A percentile compares a stretch with the other conserved stretches of the same genome.
phyloP scores from a whole-genome alignment of 257 asterid species.

The Solanum neorickii region DNA sequence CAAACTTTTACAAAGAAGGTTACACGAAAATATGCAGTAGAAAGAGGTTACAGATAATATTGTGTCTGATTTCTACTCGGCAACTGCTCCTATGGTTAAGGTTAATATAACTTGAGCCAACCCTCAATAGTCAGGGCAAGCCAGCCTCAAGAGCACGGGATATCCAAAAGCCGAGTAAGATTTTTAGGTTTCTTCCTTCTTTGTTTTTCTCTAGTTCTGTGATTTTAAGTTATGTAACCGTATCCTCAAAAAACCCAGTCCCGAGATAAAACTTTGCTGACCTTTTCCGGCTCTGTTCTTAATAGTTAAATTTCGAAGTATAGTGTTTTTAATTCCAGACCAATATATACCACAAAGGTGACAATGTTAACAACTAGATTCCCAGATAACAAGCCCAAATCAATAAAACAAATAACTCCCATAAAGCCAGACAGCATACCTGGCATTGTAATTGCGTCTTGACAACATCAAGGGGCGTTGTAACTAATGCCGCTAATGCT shows the following conservation, averaged over 20 bases:
- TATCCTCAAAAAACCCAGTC: background rate
- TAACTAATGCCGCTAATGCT: conserved; percentile 68
- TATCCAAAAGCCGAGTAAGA: background rate
- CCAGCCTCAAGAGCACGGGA: background rate
- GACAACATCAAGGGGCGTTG: conserved; percentile 94
- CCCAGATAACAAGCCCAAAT: background rate
- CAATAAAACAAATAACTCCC: background rate
- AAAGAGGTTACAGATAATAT: background rate
- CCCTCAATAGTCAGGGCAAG: background rate
- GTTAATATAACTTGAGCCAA: background rate
- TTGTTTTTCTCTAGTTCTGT: background rate
- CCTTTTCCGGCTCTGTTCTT: background rate
- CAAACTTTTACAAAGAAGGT: background rate
- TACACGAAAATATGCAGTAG: background rate
- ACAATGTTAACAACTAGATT: background rate
- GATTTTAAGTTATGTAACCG: background rate
- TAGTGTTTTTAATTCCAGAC: background rate
- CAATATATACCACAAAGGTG: background rate
- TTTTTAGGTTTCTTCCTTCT: background rate
- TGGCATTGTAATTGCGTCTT: conserved; percentile 97
- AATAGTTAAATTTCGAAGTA: background rate
- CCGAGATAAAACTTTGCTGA: background rate
- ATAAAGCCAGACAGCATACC: conserved; percentile 28
- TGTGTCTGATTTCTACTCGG: background rate
- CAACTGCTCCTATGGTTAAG: background rate